Base-by-base conservation (phyloP, 163 green algal species). In the Chloromonas sp. region DNA sequence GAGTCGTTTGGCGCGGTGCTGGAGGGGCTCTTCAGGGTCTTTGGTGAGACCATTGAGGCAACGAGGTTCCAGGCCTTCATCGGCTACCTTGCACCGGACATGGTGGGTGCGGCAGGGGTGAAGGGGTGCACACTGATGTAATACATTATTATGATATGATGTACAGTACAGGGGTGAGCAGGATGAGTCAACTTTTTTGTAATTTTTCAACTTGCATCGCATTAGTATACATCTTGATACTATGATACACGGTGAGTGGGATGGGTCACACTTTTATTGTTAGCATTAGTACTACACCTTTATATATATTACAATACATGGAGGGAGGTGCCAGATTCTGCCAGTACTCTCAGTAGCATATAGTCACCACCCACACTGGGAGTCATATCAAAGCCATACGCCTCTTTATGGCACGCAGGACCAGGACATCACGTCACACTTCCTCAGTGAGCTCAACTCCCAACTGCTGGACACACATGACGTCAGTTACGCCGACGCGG, bases 1-100 rank as follows among this genome's bases (percentile, higher is more conserved):
- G 88, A 91, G 71, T 89, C 86, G 87, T 92, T 93, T 81, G 81
- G 83, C 57, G 11, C 80, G 61, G 84, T 92, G 15, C 84, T 87
- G 58, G 81, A 81, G 70, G 85, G 87, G 81, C 78, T 92, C 2
- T 91, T 92, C 70, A 78, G 87, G 60, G 62, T 92, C 5, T 92
- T 92, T 86, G 84, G 85, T 1, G 60, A 86, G 58, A 88, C 84
- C n/a, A 79, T 91, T 60, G 81, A 83, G 0, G 71, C 82, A 14
- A 36, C 81, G 58, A 79, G 86, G 2, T 89, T 91, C 70, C n/a
- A 88, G 14, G 2, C n/a, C 14, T 82, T 91, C 36, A 85, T 91
- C 58, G 61, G 59, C 60, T 87, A 87, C 86, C 80, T 91, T 60
- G 88, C 86, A 3, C 88, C 88, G 0, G 88, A 91, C 82, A 91